Evolutionary conservation across 2,329 filamentous ascomycete species (phyloP).

Genomic region (Colletotrichum sp.): DNA sequence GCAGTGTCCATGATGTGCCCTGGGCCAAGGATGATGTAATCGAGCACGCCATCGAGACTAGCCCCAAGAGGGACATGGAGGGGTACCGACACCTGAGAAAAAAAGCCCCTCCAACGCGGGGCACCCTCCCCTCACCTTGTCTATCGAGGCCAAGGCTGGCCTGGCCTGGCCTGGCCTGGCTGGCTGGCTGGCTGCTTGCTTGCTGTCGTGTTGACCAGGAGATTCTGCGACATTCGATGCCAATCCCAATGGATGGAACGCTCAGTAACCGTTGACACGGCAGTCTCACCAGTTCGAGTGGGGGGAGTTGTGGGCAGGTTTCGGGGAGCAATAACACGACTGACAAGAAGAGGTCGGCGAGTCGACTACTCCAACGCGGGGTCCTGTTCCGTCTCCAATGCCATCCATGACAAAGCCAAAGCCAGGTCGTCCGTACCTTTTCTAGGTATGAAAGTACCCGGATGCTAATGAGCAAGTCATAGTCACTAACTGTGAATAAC

Average conservation of each 20-base stretch:
- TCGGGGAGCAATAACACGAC: neutral
- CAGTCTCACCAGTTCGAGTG: neutral
- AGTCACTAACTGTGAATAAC: neutral
- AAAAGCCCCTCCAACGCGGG: conserved; percentile 20
- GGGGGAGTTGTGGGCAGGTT: neutral
- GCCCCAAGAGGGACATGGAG: conserved; percentile 4
- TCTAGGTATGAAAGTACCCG: neutral
- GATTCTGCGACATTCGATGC: conserved; percentile 7
- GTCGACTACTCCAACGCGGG: neutral
- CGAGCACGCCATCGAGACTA: conserved; percentile 21
- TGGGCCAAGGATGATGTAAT: conserved; percentile 21
- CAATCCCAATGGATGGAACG: neutral
- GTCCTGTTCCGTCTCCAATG: neutral
- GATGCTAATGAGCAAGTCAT: neutral
- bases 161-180: neutral
- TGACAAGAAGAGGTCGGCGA: neutral
- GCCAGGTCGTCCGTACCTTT: neutral
- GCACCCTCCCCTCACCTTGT: neutral
- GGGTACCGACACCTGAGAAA: conserved; percentile 13
- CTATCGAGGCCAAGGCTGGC: neutral
- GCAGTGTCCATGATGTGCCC: conserved; percentile 11
- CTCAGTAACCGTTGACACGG: neutral
- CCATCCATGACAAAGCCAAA: neutral
- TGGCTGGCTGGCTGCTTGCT: neutral
- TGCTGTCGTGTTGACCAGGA: neutral